Evolutionary conservation across 1,139 yeast species (phyloP).

Genomic region (Pneumocystis canis): DNA sequence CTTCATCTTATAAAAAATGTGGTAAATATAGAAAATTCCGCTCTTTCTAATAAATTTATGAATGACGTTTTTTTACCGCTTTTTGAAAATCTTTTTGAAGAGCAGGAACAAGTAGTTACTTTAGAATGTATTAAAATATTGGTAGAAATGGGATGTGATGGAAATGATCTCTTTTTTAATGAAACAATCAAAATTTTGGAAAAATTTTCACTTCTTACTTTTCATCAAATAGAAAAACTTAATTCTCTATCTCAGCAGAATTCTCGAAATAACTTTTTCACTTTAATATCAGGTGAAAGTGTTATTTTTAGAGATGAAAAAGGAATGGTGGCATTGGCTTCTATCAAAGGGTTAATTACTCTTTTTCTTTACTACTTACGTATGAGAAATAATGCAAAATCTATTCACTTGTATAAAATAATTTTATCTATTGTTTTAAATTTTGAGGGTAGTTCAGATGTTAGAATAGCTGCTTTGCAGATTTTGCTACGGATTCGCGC

Average conservation of each 20-base stretch:
- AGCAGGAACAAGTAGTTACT: conserved; percentile 5
- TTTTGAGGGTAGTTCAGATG: neutral
- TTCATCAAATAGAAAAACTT: neutral
- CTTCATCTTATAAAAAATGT: conserved; percentile 34
- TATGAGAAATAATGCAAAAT: neutral
- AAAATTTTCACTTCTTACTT: neutral
- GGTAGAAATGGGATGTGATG: conserved; percentile 20
- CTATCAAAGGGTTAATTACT: neutral
- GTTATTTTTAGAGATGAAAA: neutral
- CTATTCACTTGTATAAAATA: neutral
- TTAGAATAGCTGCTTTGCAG: neutral
- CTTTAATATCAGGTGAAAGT: neutral
- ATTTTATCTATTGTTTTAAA: neutral
- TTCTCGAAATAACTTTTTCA: neutral
- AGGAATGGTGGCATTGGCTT: neutral
- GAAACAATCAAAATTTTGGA: neutral
- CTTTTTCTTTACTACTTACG: neutral
- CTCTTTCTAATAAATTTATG: conserved; percentile 4
- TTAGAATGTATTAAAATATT: conserved; percentile 10
- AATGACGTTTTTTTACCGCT: conserved; percentile 11
- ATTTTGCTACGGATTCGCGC: neutral
- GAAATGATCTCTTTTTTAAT: conserved; percentile 16
- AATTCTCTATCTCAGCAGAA: neutral
- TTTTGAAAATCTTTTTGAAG: conserved; percentile 11
- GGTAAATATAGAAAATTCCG: conserved; percentile 26